A percentile compares a stretch with the other conserved stretches of the same genome.
Conservation (phyloP, 495 filamentous ascomycete species). For the Penicillium angulare region DNA sequence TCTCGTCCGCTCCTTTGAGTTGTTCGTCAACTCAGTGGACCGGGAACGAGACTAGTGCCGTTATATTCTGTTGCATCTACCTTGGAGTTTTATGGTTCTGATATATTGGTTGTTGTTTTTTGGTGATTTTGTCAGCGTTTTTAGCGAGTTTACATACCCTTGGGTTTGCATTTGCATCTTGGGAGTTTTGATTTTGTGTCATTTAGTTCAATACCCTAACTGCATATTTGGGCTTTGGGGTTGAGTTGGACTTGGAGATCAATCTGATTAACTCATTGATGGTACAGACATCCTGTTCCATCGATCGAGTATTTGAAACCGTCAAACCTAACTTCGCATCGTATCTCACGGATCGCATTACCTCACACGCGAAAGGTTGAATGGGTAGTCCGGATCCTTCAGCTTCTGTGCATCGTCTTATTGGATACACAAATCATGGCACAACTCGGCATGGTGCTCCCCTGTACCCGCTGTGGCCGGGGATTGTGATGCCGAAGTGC, state of each 20-base stretch:
- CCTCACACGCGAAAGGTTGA: neutral
- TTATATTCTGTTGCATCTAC: conserved; percentile 12
- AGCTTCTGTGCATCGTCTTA: neutral
- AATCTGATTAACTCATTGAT: conserved; percentile 26
- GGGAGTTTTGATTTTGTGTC: conserved; percentile 14
- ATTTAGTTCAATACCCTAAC: conserved; percentile 23
- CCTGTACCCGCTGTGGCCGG: too few relatives aligned
- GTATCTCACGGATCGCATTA: neutral
- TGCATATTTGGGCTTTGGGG: conserved; percentile 7
- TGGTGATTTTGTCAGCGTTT: conserved; percentile 10
- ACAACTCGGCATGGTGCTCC: too few relatives aligned
- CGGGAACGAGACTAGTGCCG: too few relatives aligned
- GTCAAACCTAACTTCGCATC: conserved; percentile 13
- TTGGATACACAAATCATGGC: neutral
- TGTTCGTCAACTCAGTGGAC: too few relatives aligned
- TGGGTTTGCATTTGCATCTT: conserved; percentile 3
- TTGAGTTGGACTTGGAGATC: conserved; percentile 10
- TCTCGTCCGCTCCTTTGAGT: too few relatives aligned
- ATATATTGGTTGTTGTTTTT: conserved; percentile 6
- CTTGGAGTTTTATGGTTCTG: conserved; percentile 5
- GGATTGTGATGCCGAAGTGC: too few relatives aligned
- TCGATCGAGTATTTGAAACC: conserved; percentile 21
- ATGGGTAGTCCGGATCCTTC: too few relatives aligned
- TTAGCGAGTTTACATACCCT: conserved; percentile 12
- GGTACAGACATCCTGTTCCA: conserved; percentile 20